phyloP scores from a whole-genome alignment of 495 filamentous ascomycete genomes.

The Endocarpon pusillum region DNA sequence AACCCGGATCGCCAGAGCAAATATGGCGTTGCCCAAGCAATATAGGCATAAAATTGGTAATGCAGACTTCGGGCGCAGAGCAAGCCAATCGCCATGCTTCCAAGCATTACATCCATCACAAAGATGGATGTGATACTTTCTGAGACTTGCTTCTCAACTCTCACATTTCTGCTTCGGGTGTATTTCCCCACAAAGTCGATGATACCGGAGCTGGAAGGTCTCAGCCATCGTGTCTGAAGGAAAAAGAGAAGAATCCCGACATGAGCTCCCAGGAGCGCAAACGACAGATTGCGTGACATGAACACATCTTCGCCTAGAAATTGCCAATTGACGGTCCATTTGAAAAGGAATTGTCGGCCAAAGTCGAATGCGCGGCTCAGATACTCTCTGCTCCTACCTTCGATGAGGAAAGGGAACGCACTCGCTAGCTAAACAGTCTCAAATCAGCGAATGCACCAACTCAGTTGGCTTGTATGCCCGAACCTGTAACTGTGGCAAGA shows the following conservation, averaged over 20 bases:
- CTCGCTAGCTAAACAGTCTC: slow-evolving; percentile 34
- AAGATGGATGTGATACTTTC: slow-evolving; percentile 51
- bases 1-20: slow-evolving; percentile 69
- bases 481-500: slow-evolving; percentile 63
- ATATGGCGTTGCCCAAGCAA: slow-evolving; percentile 83
- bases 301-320: slow-evolving; percentile 75
- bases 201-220: slow-evolving; percentile 30
- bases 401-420: slow-evolving; percentile 68
- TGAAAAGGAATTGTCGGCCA: slow-evolving; percentile 75
- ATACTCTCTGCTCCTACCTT: too few relatives aligned
- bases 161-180: slow-evolving; percentile 31
- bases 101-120: slow-evolving; percentile 61
- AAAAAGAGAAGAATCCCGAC: slow-evolving; percentile 47
- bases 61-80: slow-evolving; percentile 83
- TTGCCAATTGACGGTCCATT: slow-evolving; percentile 98
- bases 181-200: slow-evolving; percentile 32
- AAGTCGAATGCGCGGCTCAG: slow-evolving; percentile 72
- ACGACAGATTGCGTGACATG: slow-evolving; percentile 55
- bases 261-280: slow-evolving; percentile 51
- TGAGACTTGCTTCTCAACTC: slow-evolving; percentile 36
- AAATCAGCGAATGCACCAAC: too few relatives aligned
- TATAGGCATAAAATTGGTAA: slow-evolving; percentile 93
- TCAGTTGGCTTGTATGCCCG: too few relatives aligned
- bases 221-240: slow-evolving; percentile 34
- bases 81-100: slow-evolving; percentile 67